Conservation (phyloP, 176 grass and related monocot species). For the Avena sativa region DNA sequence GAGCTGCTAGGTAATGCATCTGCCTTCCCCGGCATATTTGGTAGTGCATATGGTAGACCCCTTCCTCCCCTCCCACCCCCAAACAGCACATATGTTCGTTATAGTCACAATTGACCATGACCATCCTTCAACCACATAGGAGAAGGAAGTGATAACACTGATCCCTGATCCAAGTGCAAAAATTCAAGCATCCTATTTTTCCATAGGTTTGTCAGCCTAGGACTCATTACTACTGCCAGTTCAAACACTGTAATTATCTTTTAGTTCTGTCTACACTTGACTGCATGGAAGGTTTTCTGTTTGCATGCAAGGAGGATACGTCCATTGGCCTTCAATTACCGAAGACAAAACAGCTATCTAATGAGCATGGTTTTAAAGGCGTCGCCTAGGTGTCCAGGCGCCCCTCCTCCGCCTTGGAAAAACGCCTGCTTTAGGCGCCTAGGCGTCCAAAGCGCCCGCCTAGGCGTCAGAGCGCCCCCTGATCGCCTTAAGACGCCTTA, state of each 20-base stretch:
- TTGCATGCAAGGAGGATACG: background rate
- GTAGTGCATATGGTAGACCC: background rate
- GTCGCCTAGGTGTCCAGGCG: too few species aligned
- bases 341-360: background rate
- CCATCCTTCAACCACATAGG: slow-evolving; percentile 2
- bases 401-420: too few species aligned
- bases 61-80: too few species aligned
- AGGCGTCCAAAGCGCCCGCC: too few species aligned
- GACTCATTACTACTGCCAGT: background rate
- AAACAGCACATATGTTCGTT: background rate
- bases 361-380: too few species aligned
- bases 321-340: background rate
- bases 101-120: background rate
- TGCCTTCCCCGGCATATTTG: slow-evolving; percentile 30
- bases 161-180: background rate
- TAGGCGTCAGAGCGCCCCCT: too few species aligned
- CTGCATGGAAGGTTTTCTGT: background rate
- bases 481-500: too few species aligned
- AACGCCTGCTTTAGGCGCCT: too few species aligned
- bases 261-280: background rate
- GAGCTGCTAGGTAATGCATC: background rate
- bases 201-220: background rate
- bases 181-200: background rate
- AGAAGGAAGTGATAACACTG: background rate
- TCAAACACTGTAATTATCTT: background rate